Evolutionary conservation across 352 stramenopile species (phyloP), one percentile per base, ranked within the genome.

Genomic region (Pythium brachiatum): DNA sequence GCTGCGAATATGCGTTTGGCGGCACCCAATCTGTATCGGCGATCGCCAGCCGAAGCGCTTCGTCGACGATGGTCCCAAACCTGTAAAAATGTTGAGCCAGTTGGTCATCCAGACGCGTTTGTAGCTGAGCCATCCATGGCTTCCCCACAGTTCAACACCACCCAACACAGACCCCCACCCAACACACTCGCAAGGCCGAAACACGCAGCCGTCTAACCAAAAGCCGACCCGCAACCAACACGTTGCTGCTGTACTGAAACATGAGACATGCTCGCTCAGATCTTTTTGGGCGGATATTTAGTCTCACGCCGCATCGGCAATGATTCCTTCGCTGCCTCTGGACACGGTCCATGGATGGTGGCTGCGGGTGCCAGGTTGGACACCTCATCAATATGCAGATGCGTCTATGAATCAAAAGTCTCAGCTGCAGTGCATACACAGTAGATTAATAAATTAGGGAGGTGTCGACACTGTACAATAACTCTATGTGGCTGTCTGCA

Each of bases 391-490:
- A 16, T 43, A 16, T 48, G 41, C 18, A 27, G 41, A 48, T 48
- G 41, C 20, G 27, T 27, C 3, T 16, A 43, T 15, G 32, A 27
- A 8, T 20, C 36, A 16, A 6, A 54, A 13, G 11, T 54, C 47
- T 54, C 47, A 54, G 50, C 5, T 41, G 16, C 18, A 16, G 20
- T 9, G 29, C 18, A 9, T 34, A 34, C 5, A 9, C 29, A 5
- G n/a, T 15, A 20, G 38, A 21, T 41, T 66, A 41, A 61, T 66
- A 66, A 66, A 61, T 66, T 66, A 66, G 23, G 36, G 32, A 57
- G 36, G 13, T 64, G 23, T 51, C 29, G 15, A 34, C 18, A 39
- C 29, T 54, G 47, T 32, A 21, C 38, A 23, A 34, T n/a, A 32
- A 56, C 20, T 56, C 54, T 53, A 53, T 26, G 52, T 36, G 58